Base-by-base conservation (phyloP, 495 filamentous ascomycete genomes). In the Parmelia sp. region DNA sequence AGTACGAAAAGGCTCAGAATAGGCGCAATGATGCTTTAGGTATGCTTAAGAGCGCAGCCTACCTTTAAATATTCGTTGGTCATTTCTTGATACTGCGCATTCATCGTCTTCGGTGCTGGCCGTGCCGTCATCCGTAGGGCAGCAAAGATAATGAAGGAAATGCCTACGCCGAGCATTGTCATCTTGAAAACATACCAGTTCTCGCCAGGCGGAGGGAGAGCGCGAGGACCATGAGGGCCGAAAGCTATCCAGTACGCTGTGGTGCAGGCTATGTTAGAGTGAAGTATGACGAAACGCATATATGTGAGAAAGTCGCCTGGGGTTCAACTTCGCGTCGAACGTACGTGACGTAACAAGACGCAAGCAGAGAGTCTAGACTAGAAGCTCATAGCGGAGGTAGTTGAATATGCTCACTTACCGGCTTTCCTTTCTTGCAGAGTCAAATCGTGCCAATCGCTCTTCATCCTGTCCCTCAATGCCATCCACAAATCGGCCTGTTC, bases 401-500 rank as follows among this genome's bases (percentile, higher is more conserved):
- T 66, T 11, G n/a, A 39, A 23, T 17, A 42, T 29, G 56, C 61
- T 17, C 58, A 89, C 94, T 72, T 87, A 97, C 94, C 93, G 73
- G 94, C 95, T 82, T 95, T 97, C 89, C 97, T 96, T 83, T 98
- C 94, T 77, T 91, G 86, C 67, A 92, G 47, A 36, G 94, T 98
- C 83, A 98, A 81, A 71, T 97, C 90, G 72, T 88, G 83, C 94
- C 94, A 98, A 77, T 90, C 90, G 67, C 82, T 86, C 89, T 96
- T 97, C 94, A 97, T 97, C 71, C 94, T 87, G 80, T 98, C 94
- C 71, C 94, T 82, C 74, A 98, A 82, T 71, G 88, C 81, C 94
- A 98, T 98, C 93, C 93, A 98, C 70, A 98, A 79, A 74, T 97
- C 94, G 65, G 95, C 94, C 85, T 98, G 94, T 85, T 98, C 94